Base-by-base conservation (phyloP, 2,329 filamentous ascomycete genomes). In the Pezicula carpinea region DNA sequence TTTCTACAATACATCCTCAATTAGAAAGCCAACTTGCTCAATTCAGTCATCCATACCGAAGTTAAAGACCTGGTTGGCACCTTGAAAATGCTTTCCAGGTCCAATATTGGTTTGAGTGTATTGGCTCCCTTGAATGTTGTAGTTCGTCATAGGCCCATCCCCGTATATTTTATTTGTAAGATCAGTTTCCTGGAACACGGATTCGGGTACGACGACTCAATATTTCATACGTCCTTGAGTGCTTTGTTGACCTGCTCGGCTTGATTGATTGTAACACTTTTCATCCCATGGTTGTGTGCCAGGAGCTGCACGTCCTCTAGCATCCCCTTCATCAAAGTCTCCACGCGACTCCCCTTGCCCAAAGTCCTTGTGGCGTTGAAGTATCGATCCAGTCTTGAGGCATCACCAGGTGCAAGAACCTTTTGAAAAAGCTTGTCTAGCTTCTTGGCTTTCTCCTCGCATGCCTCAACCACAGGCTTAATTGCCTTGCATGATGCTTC, bases 371-470 rank as follows among this genome's bases (percentile, higher is more conserved):
- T 44, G 44, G 53, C 53, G 48, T 47, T 49, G 13, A 43, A 4
- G 46, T 55, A 55, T 46, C 45, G 45, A 36, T 51, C 46, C 32
- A 14, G 36, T 15, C 48, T 41, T 11, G 50, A 53, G 31, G 43
- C 44, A 38, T 15, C 21, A 5, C 45, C 47, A 44, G 34, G 23
- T 41, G 46, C 47, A 13, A 53, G 50, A 21, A 54, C 50, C 26
- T 50, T 53, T 49, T 53, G 34, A 39, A 64, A 58, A 1, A 53
- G 23, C 10, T 44, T 33, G 1, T 57, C 41, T 11, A 55, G 44
- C 11, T 46, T 47, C 35, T 52, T 38, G 5, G 55, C 52, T 39
- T 57, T 61, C 23, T 59, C 34, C n/a, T 51, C 29, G 39, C 58
- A 62, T 14, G 38, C 51, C 10, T 43, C 39, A 10, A 62, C 15